Evolutionary conservation across 805 yeast genomes (phyloP).

Genomic region (Myxozyma neotropica): DNA sequence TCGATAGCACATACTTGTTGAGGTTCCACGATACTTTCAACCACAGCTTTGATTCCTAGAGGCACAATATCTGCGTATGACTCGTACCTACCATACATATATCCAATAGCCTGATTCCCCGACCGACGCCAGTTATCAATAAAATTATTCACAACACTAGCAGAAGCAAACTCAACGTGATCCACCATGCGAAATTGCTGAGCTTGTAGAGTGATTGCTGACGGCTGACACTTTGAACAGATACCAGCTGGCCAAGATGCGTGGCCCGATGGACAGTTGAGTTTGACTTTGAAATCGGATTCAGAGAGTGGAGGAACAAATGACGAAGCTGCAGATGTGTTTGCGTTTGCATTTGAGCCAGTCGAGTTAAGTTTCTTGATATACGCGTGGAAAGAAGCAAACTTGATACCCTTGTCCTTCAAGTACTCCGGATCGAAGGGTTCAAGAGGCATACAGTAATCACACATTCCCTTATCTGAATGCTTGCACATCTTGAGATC

Average conservation of each 20-base stretch:
- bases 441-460: constrained; percentile 91
- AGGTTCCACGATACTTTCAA: constrained; percentile 92
- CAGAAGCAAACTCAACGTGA: constrained; percentile 86
- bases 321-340: constrained; percentile 48
- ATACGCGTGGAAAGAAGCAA: constrained; percentile 82
- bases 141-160: constrained; percentile 73
- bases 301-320: constrained; percentile 80
- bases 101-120: constrained; percentile 85
- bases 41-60: constrained; percentile 89
- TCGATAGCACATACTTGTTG: constrained; percentile 85
- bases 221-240: constrained; percentile 95
- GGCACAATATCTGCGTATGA: constrained; percentile 78
- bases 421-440: constrained; percentile 89
- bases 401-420: constrained; percentile 77
- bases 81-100: constrained; percentile 80
- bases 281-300: constrained; percentile 64
- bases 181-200: constrained; percentile 95
- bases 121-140: constrained; percentile 90
- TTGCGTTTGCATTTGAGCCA: constrained; percentile 54
- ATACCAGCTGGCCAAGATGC: constrained; percentile 93
- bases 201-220: constrained; percentile 88
- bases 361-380: constrained; percentile 69
- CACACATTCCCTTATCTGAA: constrained; percentile 96
- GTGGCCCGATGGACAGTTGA: constrained; percentile 75
- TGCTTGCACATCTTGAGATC: constrained; percentile 72